These are phyloP conservation scores for Pueraria montana DNA, from an alignment of 306 rosid genomes.

Conservation along the genomic window DNA sequence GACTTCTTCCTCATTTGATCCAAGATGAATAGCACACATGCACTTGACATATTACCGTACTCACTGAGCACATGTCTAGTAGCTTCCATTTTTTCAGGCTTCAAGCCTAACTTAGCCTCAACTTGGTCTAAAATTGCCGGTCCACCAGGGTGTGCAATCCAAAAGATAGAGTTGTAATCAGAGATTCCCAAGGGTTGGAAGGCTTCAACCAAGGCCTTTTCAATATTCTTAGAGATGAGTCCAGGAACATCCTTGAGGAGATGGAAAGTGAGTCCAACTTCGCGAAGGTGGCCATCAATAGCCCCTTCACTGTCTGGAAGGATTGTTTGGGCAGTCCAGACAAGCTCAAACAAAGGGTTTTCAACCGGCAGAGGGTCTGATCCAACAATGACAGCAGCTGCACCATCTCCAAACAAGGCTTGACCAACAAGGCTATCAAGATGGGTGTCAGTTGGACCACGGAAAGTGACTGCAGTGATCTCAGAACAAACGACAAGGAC, in stretches of 20 bases:
- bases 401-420: slow-evolving; percentile 50
- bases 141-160: slow-evolving; percentile 51
- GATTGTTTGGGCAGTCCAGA: slow-evolving; percentile 48
- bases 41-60: slow-evolving; percentile 55
- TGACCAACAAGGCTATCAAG: slow-evolving; percentile 53
- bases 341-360: slow-evolving; percentile 44
- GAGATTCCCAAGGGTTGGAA: slow-evolving; percentile 48
- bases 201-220: slow-evolving; percentile 43
- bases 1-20: slow-evolving; percentile 50
- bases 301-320: slow-evolving; percentile 46
- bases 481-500: slow-evolving; percentile 49
- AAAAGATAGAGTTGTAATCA: slow-evolving; percentile 49
- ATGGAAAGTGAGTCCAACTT: slow-evolving; percentile 48
- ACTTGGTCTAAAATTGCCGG: slow-evolving; percentile 50
- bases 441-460: slow-evolving; percentile 47
- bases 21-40: slow-evolving; percentile 46
- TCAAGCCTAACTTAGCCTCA: slow-evolving; percentile 47
- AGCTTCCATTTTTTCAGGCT: slow-evolving; percentile 49
- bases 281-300: slow-evolving; percentile 45
- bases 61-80: slow-evolving; percentile 39
- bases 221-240: slow-evolving; percentile 48
- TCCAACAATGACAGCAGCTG: slow-evolving; percentile 50
- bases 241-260: slow-evolving; percentile 48
- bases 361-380: slow-evolving; percentile 46
- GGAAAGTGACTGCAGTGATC: slow-evolving; percentile 43